Evolutionary conservation across 108 stramenopile species (phyloP).

Genomic region (Fragilaria crotonensis): DNA sequence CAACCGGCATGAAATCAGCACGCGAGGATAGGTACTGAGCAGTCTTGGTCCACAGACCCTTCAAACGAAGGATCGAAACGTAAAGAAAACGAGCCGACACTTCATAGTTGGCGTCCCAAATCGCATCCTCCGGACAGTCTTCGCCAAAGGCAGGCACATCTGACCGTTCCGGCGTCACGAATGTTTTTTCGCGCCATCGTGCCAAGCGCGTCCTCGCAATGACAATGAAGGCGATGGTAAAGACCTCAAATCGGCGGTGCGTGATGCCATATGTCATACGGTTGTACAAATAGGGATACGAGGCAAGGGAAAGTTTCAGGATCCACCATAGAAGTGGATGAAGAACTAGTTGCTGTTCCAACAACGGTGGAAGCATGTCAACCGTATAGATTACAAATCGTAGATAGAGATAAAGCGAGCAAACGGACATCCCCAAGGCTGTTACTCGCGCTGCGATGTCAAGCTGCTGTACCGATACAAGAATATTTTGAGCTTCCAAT

Average conservation of each 20-base stretch:
- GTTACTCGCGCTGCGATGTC: slow-evolving; percentile 10
- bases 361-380: not conserved
- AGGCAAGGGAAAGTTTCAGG: not conserved
- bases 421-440: not conserved
- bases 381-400: not conserved
- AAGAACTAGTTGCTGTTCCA: not conserved
- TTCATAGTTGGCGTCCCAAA: slow-evolving; percentile 38
- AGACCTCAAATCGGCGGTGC: slow-evolving; percentile 21
- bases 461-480: slow-evolving; percentile 20
- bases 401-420: slow-evolving; percentile 8
- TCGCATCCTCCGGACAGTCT: slow-evolving; percentile 18
- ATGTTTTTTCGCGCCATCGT: slow-evolving; percentile 20
- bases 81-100: slow-evolving; percentile 24
- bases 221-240: slow-evolving; percentile 24
- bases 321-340: not conserved
- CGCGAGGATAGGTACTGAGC: slow-evolving; percentile 2
- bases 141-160: slow-evolving; percentile 19
- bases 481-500: slow-evolving; percentile 24
- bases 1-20: slow-evolving; percentile 3
- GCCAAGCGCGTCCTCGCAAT: slow-evolving; percentile 16
- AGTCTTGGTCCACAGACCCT: slow-evolving; percentile 7
- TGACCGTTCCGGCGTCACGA: too few relatives aligned
- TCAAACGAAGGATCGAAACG: slow-evolving; percentile 10
- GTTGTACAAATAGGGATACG: slow-evolving; percentile 13
- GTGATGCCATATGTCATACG: slow-evolving; percentile 14